Evolutionary conservation across 148 eudicot species (phyloP).

Genomic region (Vaccinium macrocarpon): DNA sequence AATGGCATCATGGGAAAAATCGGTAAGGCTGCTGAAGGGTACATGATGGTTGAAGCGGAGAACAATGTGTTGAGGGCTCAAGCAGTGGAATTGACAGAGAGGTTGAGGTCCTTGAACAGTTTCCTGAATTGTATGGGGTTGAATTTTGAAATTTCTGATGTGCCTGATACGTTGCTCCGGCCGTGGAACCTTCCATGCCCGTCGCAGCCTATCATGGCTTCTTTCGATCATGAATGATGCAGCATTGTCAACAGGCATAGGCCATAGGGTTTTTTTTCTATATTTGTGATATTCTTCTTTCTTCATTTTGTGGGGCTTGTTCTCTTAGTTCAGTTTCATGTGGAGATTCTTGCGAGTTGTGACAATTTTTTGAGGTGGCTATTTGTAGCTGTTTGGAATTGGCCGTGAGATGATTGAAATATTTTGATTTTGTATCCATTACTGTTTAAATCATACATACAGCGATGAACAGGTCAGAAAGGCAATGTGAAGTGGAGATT

Average conservation of each 20-base stretch:
- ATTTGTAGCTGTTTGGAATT: background rate
- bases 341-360: background rate
- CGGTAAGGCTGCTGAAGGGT: constrained; percentile 11
- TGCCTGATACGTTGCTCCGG: constrained; percentile 23
- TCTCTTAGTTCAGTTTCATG: background rate
- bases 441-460: background rate
- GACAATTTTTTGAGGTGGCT: background rate
- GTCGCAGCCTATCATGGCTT: constrained; percentile 27
- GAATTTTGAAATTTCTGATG: constrained; percentile 17
- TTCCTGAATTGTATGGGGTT: constrained; percentile 16
- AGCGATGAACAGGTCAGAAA: background rate
- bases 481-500: background rate
- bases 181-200: constrained; percentile 34
- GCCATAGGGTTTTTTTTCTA: background rate
- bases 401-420: background rate
- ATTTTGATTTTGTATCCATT: background rate
- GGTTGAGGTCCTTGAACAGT: constrained; percentile 18
- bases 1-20: constrained; percentile 12
- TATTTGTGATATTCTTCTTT: too few species aligned
- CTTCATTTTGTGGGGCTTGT: background rate
- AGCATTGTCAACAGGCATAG: background rate
- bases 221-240: constrained; percentile 16
- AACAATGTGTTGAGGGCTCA: constrained; percentile 42
- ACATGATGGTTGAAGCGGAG: constrained; percentile 13
- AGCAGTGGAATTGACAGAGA: constrained; percentile 26